Conservation (phyloP, 2,329 filamentous ascomycete species). For the Chaetomium olivaceum region DNA sequence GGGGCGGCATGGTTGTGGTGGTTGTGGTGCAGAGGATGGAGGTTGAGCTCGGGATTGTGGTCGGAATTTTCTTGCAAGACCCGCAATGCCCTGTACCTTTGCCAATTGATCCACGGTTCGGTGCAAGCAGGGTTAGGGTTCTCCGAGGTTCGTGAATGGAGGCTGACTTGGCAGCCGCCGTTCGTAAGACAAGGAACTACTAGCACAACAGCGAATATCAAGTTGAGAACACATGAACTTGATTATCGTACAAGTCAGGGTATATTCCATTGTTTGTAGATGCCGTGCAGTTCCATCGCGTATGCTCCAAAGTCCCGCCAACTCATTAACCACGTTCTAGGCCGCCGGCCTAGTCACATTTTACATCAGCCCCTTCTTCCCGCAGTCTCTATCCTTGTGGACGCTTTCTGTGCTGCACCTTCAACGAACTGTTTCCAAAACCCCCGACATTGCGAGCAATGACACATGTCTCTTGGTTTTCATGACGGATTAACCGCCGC, state of each 20-base stretch:
- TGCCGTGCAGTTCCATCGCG: neutral
- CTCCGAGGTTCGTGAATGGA: neutral
- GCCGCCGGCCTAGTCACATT: neutral
- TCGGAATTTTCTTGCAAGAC: conserved; percentile 17
- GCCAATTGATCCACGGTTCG: neutral
- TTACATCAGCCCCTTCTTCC: neutral
- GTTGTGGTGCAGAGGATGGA: conserved; percentile 12
- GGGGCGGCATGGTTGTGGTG: conserved; percentile 30
- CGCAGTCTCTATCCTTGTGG: neutral
- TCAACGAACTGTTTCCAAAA: neutral
- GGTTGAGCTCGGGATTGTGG: conserved; percentile 11
- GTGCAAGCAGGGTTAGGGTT: conserved; percentile 3
- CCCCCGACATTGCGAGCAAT: neutral
- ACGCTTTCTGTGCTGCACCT: neutral
- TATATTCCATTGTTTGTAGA: neutral
- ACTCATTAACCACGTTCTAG: neutral
- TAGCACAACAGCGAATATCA: too few relatives aligned
- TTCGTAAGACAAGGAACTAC: neutral
- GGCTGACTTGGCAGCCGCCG: too few relatives aligned
- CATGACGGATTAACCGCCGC: neutral
- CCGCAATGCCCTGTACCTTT: neutral
- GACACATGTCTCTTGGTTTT: neutral
- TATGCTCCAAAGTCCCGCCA: neutral
- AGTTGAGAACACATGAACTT: neutral
- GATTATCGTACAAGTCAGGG: neutral